phyloP scores from a whole-genome alignment of 768 basidiomycete species.

The Cystoderma amianthinum region DNA sequence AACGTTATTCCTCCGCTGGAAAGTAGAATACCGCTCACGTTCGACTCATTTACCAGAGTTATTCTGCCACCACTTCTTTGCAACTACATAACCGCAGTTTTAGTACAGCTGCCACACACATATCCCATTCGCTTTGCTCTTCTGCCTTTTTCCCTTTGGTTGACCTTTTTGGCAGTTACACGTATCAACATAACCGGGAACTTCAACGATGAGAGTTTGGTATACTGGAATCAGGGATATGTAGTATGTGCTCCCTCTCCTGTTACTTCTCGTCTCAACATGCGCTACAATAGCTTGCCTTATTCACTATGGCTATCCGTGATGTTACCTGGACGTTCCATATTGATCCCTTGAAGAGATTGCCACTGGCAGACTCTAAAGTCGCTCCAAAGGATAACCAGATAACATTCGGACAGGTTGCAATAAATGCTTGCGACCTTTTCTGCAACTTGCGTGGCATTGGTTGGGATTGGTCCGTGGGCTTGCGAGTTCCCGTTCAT shows the following conservation, averaged over 20 bases:
- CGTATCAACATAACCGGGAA: slow-evolving; percentile 32
- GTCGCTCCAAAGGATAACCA: not conserved
- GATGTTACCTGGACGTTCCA: not conserved
- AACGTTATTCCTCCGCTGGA: not conserved
- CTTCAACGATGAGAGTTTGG: slow-evolving; percentile 23
- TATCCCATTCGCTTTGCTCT: slow-evolving; percentile 34
- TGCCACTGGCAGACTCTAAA: not conserved
- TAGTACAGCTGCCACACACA: slow-evolving; percentile 43
- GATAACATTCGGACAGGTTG: slow-evolving; percentile 7
- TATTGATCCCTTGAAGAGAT: not conserved
- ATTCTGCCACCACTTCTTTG: slow-evolving; percentile 33
- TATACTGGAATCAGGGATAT: slow-evolving; percentile 37
- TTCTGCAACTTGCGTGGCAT: slow-evolving; percentile 43
- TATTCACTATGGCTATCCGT: not conserved
- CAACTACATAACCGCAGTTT: slow-evolving; percentile 45
- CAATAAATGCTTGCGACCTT: slow-evolving; percentile 43
- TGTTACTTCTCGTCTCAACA: slow-evolving; percentile 1
- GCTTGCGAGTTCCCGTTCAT: slow-evolving; percentile 32
- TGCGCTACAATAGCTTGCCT: not conserved
- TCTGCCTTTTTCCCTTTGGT: slow-evolving; percentile 41
- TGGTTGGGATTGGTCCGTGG: slow-evolving; percentile 55
- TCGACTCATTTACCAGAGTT: slow-evolving; percentile 22
- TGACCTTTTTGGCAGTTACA: slow-evolving; percentile 33
- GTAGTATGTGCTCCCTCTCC: slow-evolving; percentile 22
- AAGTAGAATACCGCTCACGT: slow-evolving; percentile 18